Percentiles rank a stretch among this genome's conserved stretches.
Evolutionary conservation across 2,329 filamentous ascomycete genomes (phyloP).

Genomic region (Stagonosporopsis tanaceti): DNA sequence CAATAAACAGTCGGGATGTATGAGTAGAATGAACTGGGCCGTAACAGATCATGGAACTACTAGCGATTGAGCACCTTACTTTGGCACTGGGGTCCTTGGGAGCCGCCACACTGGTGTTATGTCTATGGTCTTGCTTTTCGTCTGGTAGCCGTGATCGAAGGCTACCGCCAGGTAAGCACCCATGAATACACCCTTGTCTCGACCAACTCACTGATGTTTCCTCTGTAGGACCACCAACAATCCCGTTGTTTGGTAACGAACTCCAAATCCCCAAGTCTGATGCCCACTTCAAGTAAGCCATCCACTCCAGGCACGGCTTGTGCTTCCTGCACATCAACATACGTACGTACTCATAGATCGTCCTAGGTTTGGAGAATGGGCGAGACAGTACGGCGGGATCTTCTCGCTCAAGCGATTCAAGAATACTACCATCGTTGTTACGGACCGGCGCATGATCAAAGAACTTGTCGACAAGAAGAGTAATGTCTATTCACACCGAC

Average conservation of each 20-base stretch:
- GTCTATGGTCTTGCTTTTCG: constrained; percentile 6
- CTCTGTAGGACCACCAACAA: constrained; percentile 15
- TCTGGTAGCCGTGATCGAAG: constrained; percentile 10
- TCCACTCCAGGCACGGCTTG: neutral
- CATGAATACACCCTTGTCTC: neutral
- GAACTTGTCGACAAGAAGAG: constrained; percentile 17
- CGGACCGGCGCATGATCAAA: constrained; percentile 11
- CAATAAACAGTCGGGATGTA: neutral
- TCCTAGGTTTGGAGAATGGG: constrained; percentile 16
- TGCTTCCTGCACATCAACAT: neutral
- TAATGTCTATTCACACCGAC: constrained; percentile 18
- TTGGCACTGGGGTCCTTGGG: neutral
- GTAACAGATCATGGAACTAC: neutral
- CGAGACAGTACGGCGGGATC: constrained; percentile 18
- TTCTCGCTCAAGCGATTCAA: constrained; percentile 19
- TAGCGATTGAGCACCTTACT: neutral
- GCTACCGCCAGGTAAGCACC: constrained; percentile 11
- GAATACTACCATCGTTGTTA: constrained; percentile 19
- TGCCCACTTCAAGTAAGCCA: constrained; percentile 17
- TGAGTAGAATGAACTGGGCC: neutral
- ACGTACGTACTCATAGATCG: constrained; percentile 1
- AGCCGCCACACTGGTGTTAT: constrained; percentile 3
- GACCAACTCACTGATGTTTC: neutral
- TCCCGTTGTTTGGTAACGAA: constrained; percentile 18
- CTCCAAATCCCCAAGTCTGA: constrained; percentile 18